These are phyloP conservation scores for Catunica adiposa DNA, from an alignment of 2,329 filamentous ascomycete genomes.

Conservation along the genomic window DNA sequence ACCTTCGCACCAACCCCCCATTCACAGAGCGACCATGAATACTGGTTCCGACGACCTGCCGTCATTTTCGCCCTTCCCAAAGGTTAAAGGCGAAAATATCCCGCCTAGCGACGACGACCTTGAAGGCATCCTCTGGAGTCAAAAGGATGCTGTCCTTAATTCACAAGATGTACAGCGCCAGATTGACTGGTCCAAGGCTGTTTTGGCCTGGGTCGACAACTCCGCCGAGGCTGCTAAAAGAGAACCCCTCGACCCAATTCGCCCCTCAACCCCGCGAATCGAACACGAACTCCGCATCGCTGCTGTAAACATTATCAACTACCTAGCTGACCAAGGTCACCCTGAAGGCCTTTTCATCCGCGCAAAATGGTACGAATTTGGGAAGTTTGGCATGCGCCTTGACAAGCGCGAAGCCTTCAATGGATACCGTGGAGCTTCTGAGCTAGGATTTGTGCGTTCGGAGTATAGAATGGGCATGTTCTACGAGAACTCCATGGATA, in stretches of 20 bases:
- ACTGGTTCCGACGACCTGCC: constrained; percentile 34
- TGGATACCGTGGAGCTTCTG: constrained; percentile 71
- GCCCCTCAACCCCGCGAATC: constrained; percentile 65
- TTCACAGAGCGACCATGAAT: constrained; percentile 4
- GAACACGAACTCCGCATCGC: constrained; percentile 81
- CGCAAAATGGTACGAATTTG: constrained; percentile 96
- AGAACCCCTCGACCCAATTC: constrained; percentile 33
- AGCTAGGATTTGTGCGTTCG: constrained; percentile 70
- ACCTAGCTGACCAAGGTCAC: constrained; percentile 79
- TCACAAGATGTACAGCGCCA: constrained; percentile 95
- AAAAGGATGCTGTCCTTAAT: constrained; percentile 67
- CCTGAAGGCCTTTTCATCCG: constrained; percentile 88
- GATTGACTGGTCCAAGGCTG: constrained; percentile 89
- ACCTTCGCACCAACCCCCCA: constrained; percentile 10
- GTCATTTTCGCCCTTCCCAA: constrained; percentile 83
- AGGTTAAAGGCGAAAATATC: constrained; percentile 71
- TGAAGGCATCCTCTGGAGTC: constrained; percentile 74
- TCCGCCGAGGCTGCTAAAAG: constrained; percentile 60
- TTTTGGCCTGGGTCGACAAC: constrained; percentile 74
- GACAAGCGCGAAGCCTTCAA: constrained; percentile 92
- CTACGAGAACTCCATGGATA: constrained; percentile 87
- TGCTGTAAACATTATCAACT: constrained; percentile 79
- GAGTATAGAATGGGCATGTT: constrained; percentile 98
- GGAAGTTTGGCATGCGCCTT: constrained; percentile 75
- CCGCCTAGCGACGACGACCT: constrained; percentile 89